These are phyloP conservation scores for Pelagophyceae sp. DNA, from an alignment of 352 stramenopile genomes.

Conservation along the genomic window DNA sequence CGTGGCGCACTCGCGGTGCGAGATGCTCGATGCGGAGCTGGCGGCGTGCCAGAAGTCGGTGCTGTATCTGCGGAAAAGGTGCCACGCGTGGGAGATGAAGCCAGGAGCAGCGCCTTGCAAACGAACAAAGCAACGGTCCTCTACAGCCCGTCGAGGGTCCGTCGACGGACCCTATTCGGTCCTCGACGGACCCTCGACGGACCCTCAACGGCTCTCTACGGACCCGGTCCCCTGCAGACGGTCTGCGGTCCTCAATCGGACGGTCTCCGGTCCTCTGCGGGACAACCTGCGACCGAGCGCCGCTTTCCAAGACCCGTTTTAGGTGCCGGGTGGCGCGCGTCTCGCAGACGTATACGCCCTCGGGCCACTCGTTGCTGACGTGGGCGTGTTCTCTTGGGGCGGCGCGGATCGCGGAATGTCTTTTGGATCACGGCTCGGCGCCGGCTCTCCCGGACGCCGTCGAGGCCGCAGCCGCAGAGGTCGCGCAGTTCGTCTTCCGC, in stretches of 20 bases:
- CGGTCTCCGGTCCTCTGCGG: no score
- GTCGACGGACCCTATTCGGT: no score
- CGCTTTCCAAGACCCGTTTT: no score
- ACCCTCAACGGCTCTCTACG: no score
- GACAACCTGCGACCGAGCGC: no score
- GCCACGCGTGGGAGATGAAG: not conserved
- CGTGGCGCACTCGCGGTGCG: no score
- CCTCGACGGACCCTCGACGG: no score
- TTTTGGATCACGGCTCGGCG: constrained; percentile 24
- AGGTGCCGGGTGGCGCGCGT: constrained; percentile 6
- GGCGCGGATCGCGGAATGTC: constrained; percentile 15
- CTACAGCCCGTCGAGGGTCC: no score
- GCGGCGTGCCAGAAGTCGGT: not conserved
- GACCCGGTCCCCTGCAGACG: no score
- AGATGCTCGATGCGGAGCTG: constrained; percentile 19
- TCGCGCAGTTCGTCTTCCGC: constrained; percentile 21
- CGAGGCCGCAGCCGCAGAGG: not conserved
- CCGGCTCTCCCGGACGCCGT: constrained; percentile 27
- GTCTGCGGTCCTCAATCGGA: no score
- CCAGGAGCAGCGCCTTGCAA: no score
- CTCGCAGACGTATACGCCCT: constrained; percentile 15
- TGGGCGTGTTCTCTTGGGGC: constrained; percentile 25
- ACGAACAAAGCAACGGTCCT: no score
- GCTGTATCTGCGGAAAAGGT: not conserved
- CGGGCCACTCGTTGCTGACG: constrained; percentile 23